phyloP scores from a whole-genome alignment of 805 yeast genomes.

The Phaffomyces antillensis region DNA sequence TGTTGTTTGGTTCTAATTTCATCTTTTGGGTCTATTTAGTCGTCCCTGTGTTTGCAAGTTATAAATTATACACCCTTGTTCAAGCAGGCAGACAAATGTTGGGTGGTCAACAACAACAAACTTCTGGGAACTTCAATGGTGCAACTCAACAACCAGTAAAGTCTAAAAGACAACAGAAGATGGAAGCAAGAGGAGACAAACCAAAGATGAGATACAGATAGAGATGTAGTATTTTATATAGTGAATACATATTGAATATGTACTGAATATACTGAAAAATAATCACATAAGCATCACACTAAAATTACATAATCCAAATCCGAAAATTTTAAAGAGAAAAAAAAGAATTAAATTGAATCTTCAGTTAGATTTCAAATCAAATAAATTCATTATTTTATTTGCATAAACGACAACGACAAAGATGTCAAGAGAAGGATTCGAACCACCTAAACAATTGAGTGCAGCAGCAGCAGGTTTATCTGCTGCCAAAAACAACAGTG shows the following conservation, averaged over 20 bases:
- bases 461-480: constrained; percentile 82
- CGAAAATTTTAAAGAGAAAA: not conserved
- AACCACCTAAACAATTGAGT: constrained; percentile 72
- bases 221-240: constrained; percentile 3
- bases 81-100: constrained; percentile 22
- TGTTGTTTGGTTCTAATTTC: constrained; percentile 35
- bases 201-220: constrained; percentile 30
- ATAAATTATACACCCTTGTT: constrained; percentile 33
- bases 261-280: constrained; percentile 24
- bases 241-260: constrained; percentile 30
- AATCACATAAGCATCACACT: not conserved
- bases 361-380: no score
- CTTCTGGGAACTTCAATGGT: not conserved
- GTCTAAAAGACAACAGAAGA: constrained; percentile 35
- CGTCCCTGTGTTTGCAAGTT: constrained; percentile 39
- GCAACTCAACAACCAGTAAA: constrained; percentile 14
- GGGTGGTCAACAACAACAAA: constrained; percentile 11
- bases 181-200: constrained; percentile 33
- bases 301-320: not conserved
- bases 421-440: constrained; percentile 77
- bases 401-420: no score
- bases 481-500: constrained; percentile 69
- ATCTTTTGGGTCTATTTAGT: constrained; percentile 38
- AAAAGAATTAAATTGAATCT: not conserved
- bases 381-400: no score